Percentiles rank a stretch among this genome's conserved stretches.
phyloP scores from a whole-genome alignment of 768 basidiomycete genomes.

The Collybiopsis luxurians region DNA sequence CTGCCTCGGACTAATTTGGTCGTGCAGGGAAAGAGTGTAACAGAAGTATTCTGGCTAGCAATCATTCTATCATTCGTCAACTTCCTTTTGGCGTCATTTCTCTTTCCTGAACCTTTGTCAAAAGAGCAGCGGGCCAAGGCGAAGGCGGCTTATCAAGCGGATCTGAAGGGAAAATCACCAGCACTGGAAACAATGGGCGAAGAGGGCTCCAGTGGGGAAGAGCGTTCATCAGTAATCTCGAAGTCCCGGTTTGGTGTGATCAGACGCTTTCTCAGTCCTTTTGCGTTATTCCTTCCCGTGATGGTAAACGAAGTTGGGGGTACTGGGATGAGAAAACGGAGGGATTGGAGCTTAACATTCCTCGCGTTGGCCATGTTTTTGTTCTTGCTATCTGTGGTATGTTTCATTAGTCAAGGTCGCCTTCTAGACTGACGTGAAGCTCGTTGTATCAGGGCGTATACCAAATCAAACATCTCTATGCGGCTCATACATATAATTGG shows the following conservation, averaged over 20 bases:
- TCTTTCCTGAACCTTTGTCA: conserved; percentile 64
- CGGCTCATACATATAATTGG: conserved; percentile 71
- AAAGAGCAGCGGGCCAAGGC: conserved; percentile 38
- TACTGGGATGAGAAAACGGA: conserved; percentile 37
- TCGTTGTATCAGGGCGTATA: conserved; percentile 53
- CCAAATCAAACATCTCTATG: conserved; percentile 83
- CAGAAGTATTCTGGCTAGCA: conserved; percentile 48
- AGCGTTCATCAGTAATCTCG: conserved; percentile 14
- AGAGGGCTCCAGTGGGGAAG: too few relatives aligned
- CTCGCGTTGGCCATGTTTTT: conserved; percentile 62
- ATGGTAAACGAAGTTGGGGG: conserved; percentile 37
- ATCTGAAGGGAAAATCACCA: conserved; percentile 23
- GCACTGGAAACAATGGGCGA: too few relatives aligned
- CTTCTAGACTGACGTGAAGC: background rate
- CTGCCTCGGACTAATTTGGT: background rate
- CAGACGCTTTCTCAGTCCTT: conserved; percentile 47
- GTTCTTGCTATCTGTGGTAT: conserved; percentile 64
- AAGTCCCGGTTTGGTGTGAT: conserved; percentile 14
- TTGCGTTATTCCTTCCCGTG: conserved; percentile 66
- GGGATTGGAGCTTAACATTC: conserved; percentile 81
- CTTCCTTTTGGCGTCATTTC: conserved; percentile 62
- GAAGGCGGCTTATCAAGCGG: conserved; percentile 9
- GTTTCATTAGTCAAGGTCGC: conserved; percentile 16
- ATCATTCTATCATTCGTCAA: conserved; percentile 43
- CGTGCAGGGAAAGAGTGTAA: conserved; percentile 29